phyloP scores from a whole-genome alignment of 768 basidiomycete species.

The Agaricus blazei region DNA sequence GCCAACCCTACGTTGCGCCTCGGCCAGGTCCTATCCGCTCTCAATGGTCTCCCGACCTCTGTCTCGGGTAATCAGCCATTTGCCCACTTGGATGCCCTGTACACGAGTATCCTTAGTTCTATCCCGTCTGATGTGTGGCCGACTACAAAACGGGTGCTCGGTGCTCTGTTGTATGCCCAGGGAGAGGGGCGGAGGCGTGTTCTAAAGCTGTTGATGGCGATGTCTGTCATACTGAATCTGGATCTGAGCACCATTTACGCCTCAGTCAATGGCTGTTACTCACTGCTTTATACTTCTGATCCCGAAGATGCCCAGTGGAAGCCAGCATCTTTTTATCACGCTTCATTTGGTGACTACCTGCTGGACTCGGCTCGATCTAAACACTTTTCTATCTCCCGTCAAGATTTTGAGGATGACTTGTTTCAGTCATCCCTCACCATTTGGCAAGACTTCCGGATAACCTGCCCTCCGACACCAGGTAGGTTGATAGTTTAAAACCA shows the following conservation, averaged over 20 bases:
- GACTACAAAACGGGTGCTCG: neutral
- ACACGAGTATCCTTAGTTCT: neutral
- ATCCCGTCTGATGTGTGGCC: neutral
- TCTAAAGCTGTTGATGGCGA: neutral
- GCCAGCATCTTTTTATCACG: conserved; percentile 12
- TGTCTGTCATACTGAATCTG: neutral
- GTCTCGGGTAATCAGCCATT: too few species aligned
- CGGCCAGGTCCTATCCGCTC: too few species aligned
- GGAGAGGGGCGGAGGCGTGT: too few species aligned
- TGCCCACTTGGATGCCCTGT: neutral
- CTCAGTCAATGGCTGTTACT: neutral
- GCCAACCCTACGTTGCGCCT: too few species aligned
- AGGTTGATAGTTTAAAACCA: too few species aligned
- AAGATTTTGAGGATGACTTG: neutral
- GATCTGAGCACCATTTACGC: neutral
- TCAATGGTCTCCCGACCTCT: too few species aligned
- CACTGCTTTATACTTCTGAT: neutral
- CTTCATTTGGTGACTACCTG: conserved; percentile 32
- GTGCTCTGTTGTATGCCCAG: neutral
- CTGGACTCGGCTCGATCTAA: neutral
- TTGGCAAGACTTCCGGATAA: too few species aligned
- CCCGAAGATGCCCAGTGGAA: too few species aligned
- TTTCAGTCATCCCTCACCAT: too few species aligned
- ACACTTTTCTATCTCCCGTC: conserved; percentile 8
- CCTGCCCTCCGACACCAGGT: too few species aligned